Conservation (phyloP, 176 grass and related monocot species). For the Pharus latifolius region DNA sequence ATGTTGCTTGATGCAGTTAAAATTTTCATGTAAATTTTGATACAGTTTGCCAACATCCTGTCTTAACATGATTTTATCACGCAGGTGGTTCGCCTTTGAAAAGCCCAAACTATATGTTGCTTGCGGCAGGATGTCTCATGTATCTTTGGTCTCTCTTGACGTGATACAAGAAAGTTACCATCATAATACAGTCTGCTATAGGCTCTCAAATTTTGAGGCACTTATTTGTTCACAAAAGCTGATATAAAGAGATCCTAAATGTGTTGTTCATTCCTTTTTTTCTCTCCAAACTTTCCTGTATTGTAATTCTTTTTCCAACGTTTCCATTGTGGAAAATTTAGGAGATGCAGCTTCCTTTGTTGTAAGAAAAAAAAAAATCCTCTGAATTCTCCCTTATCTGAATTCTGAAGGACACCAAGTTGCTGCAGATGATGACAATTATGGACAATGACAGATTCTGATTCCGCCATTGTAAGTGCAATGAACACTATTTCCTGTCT, state of each 20-base stretch:
- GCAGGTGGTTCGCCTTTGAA: conserved; percentile 16
- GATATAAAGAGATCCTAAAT: not conserved
- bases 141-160: conserved; percentile 11
- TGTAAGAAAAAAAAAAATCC: not conserved
- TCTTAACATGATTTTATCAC: not conserved
- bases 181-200: not conserved
- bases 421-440: not conserved
- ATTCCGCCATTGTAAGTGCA: not conserved
- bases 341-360: not conserved
- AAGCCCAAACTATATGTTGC: conserved; percentile 4
- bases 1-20: not conserved
- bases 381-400: conserved; percentile 5
- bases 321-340: not conserved
- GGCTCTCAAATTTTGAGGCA: not conserved
- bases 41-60: not conserved
- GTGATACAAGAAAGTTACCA: not conserved
- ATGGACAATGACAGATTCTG: not conserved
- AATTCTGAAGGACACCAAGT: not conserved
- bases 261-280: not conserved
- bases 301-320: not conserved
- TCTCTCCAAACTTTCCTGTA: not conserved
- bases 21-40: not conserved
- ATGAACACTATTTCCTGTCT: not conserved
- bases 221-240: not conserved
- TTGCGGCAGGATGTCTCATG: conserved; percentile 11